These are phyloP conservation scores for Amanita pallidorosea DNA, from an alignment of 768 basidiomycete species.

Conservation along the genomic window DNA sequence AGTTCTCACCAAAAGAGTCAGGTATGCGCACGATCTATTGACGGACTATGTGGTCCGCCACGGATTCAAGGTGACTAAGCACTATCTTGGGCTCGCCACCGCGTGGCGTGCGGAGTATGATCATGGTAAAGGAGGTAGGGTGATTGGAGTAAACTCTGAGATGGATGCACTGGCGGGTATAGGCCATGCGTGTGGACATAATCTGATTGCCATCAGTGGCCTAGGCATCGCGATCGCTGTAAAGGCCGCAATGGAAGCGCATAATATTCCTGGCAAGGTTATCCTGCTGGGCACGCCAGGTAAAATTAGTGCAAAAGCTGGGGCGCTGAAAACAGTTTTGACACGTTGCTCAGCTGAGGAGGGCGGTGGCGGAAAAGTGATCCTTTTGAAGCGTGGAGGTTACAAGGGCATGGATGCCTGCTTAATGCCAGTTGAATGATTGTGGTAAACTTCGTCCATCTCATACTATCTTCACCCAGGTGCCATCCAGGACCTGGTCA, in stretches of 20 bases:
- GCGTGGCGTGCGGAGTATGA: slow-evolving; percentile 72
- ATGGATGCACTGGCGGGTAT: slow-evolving; percentile 57
- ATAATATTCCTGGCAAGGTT: slow-evolving; percentile 54
- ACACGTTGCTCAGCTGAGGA: slow-evolving; percentile 51
- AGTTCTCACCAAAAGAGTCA: slow-evolving; percentile 17
- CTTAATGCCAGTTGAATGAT: slow-evolving; percentile 42
- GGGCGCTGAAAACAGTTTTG: slow-evolving; percentile 6
- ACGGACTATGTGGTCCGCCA: slow-evolving; percentile 55
- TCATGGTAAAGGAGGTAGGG: slow-evolving; percentile 47
- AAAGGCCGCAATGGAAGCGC: slow-evolving; percentile 53
- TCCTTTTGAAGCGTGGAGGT: slow-evolving; percentile 62
- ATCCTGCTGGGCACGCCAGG: slow-evolving; percentile 73
- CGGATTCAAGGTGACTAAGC: slow-evolving; percentile 61
- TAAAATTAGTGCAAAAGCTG: slow-evolving; percentile 15
- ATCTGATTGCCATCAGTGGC: slow-evolving; percentile 72
- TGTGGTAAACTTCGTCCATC: neutral
- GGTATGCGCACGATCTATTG: slow-evolving; percentile 63
- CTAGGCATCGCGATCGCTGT: slow-evolving; percentile 67
- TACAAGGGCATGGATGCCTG: slow-evolving; percentile 78
- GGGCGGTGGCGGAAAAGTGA: slow-evolving; percentile 66
- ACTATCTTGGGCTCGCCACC: slow-evolving; percentile 61
- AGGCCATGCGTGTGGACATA: slow-evolving; percentile 71
- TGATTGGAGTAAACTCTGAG: slow-evolving; percentile 72
- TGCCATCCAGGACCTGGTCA: slow-evolving; percentile 61
- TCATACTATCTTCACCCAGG: slow-evolving; percentile 28